Base-by-base conservation (phyloP, 805 yeast species). In the Debaryomyces maramus region DNA sequence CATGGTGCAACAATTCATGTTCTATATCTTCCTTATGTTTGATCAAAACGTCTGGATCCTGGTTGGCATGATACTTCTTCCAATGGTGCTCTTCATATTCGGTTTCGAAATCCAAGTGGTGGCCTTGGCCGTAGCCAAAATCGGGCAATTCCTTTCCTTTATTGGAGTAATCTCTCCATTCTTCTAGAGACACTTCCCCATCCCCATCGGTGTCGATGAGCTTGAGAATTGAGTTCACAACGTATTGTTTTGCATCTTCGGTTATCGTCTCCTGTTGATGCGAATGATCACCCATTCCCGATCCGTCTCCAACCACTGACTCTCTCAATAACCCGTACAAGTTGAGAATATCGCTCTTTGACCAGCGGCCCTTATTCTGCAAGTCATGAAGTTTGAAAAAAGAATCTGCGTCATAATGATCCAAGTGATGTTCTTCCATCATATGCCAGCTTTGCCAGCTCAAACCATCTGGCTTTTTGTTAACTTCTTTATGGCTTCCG, bases 31-130 rank as follows among this genome's bases (percentile, higher is more conserved):
- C 97, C 47, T 83, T 84, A 58, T 89, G 97, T 38, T 86, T 84
- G 17, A 78, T 65, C 51, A 75, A 72, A 19, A 89, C 88, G 39
- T 87, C 89, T 1, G 97, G 97, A 59, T 89, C 97, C 40, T 72
- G 64, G 48, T 86, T 80, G 40, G 77, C 73, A 57, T 86, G 93
- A 56, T 74, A 83, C 63, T 88, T 71, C 44, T 82, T 77, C 97
- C 97, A 91, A 61, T 90, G 98, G 60, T 90, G 97, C 41, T 87
- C 82, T 60, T 91, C 97, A 58, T 90, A 91, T 59, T 90, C 97
- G 50, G 80, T 76, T 62, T 90, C 98, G 56, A 89, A 91, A 65
- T 88, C 96, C 24, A 89, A 83, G 65, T 90, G 97, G 56, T 90
- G 97, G 19, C 96, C 96, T 6, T 88, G 90, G 21, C 97, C 98